Conservation (phyloP, 306 rosid genomes). For the Styphnolobium japonicum region DNA sequence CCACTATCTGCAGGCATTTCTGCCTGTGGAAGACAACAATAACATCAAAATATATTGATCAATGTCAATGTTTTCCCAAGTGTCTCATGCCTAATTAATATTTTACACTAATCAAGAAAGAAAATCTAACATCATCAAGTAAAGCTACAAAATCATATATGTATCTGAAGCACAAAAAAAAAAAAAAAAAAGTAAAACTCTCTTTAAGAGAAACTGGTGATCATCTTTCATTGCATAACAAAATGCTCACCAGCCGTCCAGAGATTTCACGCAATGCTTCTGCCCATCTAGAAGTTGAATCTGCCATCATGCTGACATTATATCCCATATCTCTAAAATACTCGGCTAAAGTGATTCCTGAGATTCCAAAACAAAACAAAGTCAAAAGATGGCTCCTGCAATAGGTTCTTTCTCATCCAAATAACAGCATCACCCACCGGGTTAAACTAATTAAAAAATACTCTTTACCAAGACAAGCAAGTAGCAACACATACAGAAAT, state of each 20-base stretch:
- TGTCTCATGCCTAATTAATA: background rate
- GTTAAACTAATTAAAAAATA: background rate
- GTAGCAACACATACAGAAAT: background rate
- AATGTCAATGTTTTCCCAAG: slow-evolving; percentile 1
- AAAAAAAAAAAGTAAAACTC: background rate
- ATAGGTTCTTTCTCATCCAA: background rate
- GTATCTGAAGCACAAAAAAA: background rate
- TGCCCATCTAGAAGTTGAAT: slow-evolving; percentile 99
- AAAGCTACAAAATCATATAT: slow-evolving; percentile 13
- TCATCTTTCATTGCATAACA: background rate
- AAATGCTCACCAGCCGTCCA: slow-evolving; percentile 86
- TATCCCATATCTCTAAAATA: slow-evolving; percentile 99
- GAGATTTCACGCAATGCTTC: slow-evolving; percentile 99
- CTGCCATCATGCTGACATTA: slow-evolving; percentile 99
- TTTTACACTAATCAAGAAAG: background rate
- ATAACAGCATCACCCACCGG: background rate
- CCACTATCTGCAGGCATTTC: slow-evolving; percentile 99
- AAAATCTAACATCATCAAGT: background rate
- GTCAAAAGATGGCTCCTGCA: background rate
- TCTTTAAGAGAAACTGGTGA: background rate
- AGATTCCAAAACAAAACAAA: slow-evolving; percentile 23
- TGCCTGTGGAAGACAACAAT: slow-evolving; percentile 58
- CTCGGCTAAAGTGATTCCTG: slow-evolving; percentile 98
- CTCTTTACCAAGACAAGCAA: background rate
- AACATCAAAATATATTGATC: slow-evolving; percentile 19